phyloP scores from a whole-genome alignment of 1,139 yeast species.

The Taiozyma sp. region DNA sequence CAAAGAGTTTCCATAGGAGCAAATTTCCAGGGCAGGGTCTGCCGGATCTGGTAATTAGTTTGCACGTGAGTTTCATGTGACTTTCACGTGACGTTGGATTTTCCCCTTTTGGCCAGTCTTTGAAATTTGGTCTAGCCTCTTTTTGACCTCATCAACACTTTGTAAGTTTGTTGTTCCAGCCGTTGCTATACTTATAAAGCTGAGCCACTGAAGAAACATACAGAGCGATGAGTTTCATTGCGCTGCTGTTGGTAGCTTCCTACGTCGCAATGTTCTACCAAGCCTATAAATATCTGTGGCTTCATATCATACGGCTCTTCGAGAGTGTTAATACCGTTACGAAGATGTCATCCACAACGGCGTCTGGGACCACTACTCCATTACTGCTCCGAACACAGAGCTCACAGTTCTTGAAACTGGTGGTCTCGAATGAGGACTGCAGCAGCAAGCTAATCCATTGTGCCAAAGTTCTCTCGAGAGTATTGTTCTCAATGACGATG shows the following conservation, averaged over 20 bases:
- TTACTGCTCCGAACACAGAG: constrained; percentile 4
- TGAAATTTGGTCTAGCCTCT: too few species aligned
- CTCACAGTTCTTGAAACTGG: constrained; percentile 9
- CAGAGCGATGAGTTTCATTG: background rate
- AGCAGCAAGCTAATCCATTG: background rate
- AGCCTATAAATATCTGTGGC: constrained; percentile 18
- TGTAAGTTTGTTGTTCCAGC: too few species aligned
- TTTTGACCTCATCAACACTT: background rate
- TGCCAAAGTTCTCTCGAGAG: constrained; percentile 12
- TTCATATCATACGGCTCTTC: constrained; percentile 18
- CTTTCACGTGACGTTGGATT: too few species aligned
- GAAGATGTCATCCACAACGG: constrained; percentile 3
- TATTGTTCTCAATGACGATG: constrained; percentile 17
- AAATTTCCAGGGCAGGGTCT: too few species aligned
- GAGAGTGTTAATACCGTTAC: constrained; percentile 12
- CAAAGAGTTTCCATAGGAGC: too few species aligned
- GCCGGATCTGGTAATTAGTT: too few species aligned
- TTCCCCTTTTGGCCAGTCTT: too few species aligned
- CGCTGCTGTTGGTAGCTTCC: constrained; percentile 4
- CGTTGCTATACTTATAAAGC: background rate
- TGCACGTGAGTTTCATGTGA: too few species aligned
- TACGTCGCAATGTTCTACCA: constrained; percentile 9
- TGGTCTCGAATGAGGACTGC: constrained; percentile 5
- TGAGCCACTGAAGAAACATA: background rate
- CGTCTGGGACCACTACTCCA: constrained; percentile 1